Evolutionary conservation across 129 eudicot species (phyloP).

Genomic region (Helianthus tuberosus): DNA sequence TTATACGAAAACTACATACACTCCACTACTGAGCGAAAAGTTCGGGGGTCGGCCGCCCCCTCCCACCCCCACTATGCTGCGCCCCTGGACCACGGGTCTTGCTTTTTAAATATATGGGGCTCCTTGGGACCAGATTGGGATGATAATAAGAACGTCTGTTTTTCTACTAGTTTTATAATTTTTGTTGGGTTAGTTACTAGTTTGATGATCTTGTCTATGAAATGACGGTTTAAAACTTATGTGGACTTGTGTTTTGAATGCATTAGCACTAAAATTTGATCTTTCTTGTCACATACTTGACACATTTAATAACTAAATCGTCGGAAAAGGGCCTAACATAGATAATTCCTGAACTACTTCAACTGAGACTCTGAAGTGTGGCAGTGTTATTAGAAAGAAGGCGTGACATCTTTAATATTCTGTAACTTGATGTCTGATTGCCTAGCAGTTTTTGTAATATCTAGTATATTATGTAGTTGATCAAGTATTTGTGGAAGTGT

Average conservation of each 20-base stretch:
- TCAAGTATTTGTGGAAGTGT: slow-evolving; percentile 1
- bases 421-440: slow-evolving; percentile 11
- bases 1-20: too few species aligned
- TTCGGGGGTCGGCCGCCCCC: too few species aligned
- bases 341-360: not conserved
- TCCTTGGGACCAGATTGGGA: not conserved
- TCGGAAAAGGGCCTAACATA: not conserved
- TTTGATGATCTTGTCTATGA: too few species aligned
- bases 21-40: too few species aligned
- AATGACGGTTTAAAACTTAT: too few species aligned
- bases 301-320: not conserved
- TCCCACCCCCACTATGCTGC: too few species aligned
- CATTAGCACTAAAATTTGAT: not conserved
- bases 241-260: not conserved
- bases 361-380: not conserved
- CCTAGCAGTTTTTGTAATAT: not conserved
- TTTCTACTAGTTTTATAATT: not conserved
- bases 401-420: not conserved
- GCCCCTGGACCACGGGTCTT: not conserved
- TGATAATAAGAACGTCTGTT: not conserved
- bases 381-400: not conserved
- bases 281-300: slow-evolving; percentile 13
- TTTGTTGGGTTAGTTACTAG: too few species aligned
- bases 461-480: not conserved
- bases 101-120: not conserved